phyloP scores from a whole-genome alignment of 2,329 filamentous ascomycete species.

The Purpureocillium takamizusanense region DNA sequence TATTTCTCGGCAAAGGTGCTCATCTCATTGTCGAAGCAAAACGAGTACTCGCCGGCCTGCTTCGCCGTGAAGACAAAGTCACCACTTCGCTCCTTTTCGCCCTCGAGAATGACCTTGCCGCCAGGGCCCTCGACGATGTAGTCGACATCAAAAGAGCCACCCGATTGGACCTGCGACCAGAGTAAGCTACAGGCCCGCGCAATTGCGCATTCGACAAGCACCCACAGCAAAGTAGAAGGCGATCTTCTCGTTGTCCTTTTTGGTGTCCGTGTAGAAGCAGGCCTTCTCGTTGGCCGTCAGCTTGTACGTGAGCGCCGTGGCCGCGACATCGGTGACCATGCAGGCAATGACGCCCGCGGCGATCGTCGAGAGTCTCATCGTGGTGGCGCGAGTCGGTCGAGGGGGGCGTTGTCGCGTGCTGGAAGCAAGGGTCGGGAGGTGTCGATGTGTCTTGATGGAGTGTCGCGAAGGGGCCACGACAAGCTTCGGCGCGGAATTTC shows the following conservation, averaged over 20 bases:
- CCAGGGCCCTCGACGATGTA: conserved; percentile 79
- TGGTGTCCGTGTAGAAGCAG: conserved; percentile 82
- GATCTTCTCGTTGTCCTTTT: conserved; percentile 75
- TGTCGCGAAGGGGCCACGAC: conserved; percentile 10
- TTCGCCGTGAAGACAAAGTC: conserved; percentile 97
- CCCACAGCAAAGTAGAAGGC: conserved; percentile 97
- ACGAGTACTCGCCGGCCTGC: conserved; percentile 79
- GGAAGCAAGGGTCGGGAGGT: conserved; percentile 11
- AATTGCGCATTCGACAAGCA: conserved; percentile 9
- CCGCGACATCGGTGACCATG: conserved; percentile 61
- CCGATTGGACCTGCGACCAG: conserved; percentile 77
- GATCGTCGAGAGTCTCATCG: conserved; percentile 58
- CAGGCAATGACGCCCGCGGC: conserved; percentile 63
- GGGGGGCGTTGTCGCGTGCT: conserved; percentile 16
- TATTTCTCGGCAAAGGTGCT: conserved; percentile 95
- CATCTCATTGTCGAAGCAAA: conserved; percentile 99
- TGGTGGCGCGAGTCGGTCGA: conserved; percentile 18
- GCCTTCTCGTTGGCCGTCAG: conserved; percentile 84
- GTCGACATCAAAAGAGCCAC: conserved; percentile 94
- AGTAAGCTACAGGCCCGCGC: background rate
- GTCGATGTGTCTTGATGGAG: conserved; percentile 19
- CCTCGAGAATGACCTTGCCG: conserved; percentile 73
- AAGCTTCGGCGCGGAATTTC: conserved; percentile 14
- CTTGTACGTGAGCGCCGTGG: conserved; percentile 92
- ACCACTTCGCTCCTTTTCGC: conserved; percentile 85